Evolutionary conservation across 805 yeast genomes (phyloP), one percentile per base, ranked within the genome.

Genomic region (Myxozyma vanderwaltii): DNA sequence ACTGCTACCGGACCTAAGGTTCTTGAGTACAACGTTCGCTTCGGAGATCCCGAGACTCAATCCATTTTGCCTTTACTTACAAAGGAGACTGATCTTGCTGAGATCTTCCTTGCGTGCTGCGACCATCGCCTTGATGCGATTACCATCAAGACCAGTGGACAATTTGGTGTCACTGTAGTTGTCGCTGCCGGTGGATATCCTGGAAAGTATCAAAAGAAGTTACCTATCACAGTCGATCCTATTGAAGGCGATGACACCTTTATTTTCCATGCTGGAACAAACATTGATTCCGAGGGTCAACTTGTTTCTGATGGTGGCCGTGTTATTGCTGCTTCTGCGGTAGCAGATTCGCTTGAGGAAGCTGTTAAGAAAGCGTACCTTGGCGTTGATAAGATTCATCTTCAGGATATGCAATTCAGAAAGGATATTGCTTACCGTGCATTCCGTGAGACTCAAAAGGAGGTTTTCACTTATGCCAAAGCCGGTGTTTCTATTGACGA

Each of bases 1-100:
- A 83, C 95, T 4, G 82, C 85, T n/a, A 69, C 78, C 44, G 97
- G 96, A 63, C 98, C 99, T 67, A 89, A 91, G 77, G 97, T 91
- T 3, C 80, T 94, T 70, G 99, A 94, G 76, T 94, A 95, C 76
- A 94, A 94, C 69, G 98, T 95, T 52, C 86, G 99, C 76, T 95
- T 94, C 68, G 99, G 99, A 64, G 99, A 94, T 74, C 99, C 99
- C 66, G 99, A 94, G 77, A 94, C 98, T 36, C 99, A 94, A 78
- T 89, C 97, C 2, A 96, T 94, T 24, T 78, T 94, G 70, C 97
- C 97, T 21, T 80, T 94, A 70, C 77, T 94, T 64, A 77, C 89
- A 48, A 82, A 84, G 43, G 87, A 85, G 55, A 86, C 97, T n/a
- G 99, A 94, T 75, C 80, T 94, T 70, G 94, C 97, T 48, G 90